A percentile compares a stretch with the other conserved stretches of the same genome.
phyloP scores from a whole-genome alignment of 2,329 filamentous ascomycete species.

The Penicillium sp. region DNA sequence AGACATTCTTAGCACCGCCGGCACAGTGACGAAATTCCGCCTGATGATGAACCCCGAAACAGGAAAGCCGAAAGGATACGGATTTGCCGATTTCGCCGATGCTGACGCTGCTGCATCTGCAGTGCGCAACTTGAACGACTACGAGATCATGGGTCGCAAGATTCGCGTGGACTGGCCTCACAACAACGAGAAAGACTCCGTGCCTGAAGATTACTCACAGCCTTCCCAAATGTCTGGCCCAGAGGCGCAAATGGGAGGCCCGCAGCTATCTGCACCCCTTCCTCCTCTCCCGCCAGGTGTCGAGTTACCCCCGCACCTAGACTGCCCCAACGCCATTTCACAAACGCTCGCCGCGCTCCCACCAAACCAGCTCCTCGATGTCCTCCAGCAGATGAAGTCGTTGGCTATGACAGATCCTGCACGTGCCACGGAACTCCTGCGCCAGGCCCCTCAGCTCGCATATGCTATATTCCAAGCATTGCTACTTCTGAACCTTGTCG shows the following conservation, averaged over 20 bases:
- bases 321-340: conserved; percentile 88
- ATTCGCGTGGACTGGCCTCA: conserved; percentile 95
- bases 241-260: conserved; percentile 42
- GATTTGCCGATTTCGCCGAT: conserved; percentile 94
- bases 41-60: conserved; percentile 96
- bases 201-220: conserved; percentile 55
- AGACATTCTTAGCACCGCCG: conserved; percentile 88
- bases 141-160: conserved; percentile 93
- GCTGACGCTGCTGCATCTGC: conserved; percentile 90
- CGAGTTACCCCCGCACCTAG: conserved; percentile 81
- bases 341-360: conserved; percentile 86
- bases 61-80: conserved; percentile 92
- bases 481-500: conserved; percentile 89
- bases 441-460: conserved; percentile 87
- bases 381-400: conserved; percentile 91
- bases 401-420: conserved; percentile 80
- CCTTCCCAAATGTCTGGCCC: conserved; percentile 43
- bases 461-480: conserved; percentile 96
- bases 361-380: conserved; percentile 86
- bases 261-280: conserved; percentile 60
- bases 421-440: conserved; percentile 83
- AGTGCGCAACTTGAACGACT: conserved; percentile 92
- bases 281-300: conserved; percentile 84
- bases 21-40: conserved; percentile 88
- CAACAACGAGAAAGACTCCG: conserved; percentile 78